Percentiles rank a stretch among this genome's conserved stretches.
phyloP scores from a whole-genome alignment of 306 rosid species.

The Pterocarpus santalinus region DNA sequence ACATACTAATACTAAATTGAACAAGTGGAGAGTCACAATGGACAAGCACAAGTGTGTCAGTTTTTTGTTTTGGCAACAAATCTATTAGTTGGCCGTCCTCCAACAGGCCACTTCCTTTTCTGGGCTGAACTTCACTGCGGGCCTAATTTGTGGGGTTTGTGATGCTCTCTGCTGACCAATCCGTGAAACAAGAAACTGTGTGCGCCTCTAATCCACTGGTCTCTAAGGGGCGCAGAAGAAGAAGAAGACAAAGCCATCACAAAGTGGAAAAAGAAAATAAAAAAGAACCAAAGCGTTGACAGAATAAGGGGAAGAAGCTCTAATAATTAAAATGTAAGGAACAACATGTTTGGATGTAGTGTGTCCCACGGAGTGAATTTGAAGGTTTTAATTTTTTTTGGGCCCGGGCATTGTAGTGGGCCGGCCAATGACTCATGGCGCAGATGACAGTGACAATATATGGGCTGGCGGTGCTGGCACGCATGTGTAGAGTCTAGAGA shows the following conservation, averaged over 20 bases:
- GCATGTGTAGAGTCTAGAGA: neutral
- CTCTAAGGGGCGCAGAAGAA: neutral
- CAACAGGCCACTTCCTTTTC: neutral
- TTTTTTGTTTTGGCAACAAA: no score
- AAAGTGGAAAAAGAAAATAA: no score
- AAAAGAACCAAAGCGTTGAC: neutral
- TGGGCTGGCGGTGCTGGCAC: slow-evolving; percentile 3
- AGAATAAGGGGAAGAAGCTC: neutral
- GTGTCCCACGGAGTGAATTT: neutral
- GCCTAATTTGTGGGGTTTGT: neutral
- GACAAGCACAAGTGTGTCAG: no score
- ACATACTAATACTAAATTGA: no score
- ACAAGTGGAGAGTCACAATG: no score
- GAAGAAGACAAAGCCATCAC: neutral
- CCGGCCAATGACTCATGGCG: neutral
- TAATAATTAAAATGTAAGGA: slow-evolving; percentile 2
- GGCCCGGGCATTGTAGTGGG: slow-evolving; percentile 29
- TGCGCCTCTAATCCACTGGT: neutral
- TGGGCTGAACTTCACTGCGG: neutral
- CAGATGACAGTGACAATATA: slow-evolving; percentile 8
- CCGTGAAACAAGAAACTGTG: neutral
- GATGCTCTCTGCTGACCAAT: neutral
- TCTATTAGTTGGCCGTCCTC: neutral
- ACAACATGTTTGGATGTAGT: neutral
- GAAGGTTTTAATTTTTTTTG: neutral